These are phyloP conservation scores for Aspergillus persii DNA, from an alignment of 2,329 filamentous ascomycete species.

Conservation along the genomic window DNA sequence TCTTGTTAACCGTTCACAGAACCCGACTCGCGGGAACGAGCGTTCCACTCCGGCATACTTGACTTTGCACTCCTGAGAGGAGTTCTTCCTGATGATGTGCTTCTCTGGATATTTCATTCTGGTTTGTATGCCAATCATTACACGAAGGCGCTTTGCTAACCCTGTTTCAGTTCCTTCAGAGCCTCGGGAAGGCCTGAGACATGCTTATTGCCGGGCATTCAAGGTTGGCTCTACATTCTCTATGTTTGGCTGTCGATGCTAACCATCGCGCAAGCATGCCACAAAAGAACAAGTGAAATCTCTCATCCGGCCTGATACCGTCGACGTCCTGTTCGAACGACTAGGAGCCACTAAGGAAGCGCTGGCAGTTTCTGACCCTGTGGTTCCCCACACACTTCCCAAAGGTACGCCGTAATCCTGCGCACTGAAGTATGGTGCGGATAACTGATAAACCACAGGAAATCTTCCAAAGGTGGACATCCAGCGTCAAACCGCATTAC, in stretches of 20 bases:
- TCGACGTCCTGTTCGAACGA: constrained; percentile 55
- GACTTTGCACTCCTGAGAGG: constrained; percentile 51
- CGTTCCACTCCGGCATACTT: constrained; percentile 62
- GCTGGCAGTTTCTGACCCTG: constrained; percentile 32
- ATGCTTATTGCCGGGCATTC: constrained; percentile 59
- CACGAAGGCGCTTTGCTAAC: constrained; percentile 4
- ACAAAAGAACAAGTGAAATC: constrained; percentile 29
- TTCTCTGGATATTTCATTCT: constrained; percentile 59
- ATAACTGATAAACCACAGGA: constrained; percentile 11
- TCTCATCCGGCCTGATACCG: constrained; percentile 37
- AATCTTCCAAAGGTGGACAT: constrained; percentile 11
- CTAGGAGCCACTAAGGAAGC: constrained; percentile 56
- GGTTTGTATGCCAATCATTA: constrained; percentile 21
- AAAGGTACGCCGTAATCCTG: constrained; percentile 19
- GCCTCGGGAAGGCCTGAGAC: constrained; percentile 53
- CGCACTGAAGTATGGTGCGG: too few relatives aligned
- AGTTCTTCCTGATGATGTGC: constrained; percentile 60
- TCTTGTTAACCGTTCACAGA: constrained; percentile 32
- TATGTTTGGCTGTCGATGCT: constrained; percentile 1
- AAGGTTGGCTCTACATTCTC: constrained; percentile 34
- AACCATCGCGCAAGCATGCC: constrained; percentile 22
- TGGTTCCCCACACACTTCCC: constrained; percentile 25
- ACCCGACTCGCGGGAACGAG: constrained; percentile 53
- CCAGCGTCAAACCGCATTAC: constrained; percentile 20
- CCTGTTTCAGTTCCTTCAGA: constrained; percentile 50